These are phyloP conservation scores for Nigrospora oryzae DNA, from an alignment of 2,329 filamentous ascomycete genomes.

Conservation along the genomic window DNA sequence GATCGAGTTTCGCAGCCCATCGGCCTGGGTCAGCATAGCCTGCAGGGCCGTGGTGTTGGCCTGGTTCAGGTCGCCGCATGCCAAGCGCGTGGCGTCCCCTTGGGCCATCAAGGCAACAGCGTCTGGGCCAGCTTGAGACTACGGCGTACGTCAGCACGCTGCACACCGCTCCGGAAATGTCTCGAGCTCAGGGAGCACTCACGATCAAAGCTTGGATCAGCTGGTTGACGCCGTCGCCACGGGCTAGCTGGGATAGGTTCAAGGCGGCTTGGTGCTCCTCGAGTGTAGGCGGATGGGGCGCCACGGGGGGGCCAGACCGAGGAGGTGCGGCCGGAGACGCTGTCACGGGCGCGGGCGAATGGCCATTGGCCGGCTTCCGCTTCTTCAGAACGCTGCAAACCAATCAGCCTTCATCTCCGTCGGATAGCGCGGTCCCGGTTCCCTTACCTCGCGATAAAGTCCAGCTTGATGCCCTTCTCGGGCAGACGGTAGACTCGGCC, in stretches of 20 bases:
- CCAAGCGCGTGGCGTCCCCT: constrained; percentile 33
- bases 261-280: constrained; percentile 60
- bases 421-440: neutral
- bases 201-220: constrained; percentile 56
- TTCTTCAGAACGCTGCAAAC: too few relatives aligned
- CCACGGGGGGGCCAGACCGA: constrained; percentile 13
- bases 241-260: constrained; percentile 50
- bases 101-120: constrained; percentile 42
- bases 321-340: constrained; percentile 1
- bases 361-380: too few relatives aligned
- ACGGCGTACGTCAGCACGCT: constrained; percentile 4
- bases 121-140: constrained; percentile 35
- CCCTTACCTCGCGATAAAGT: constrained; percentile 61
- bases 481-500: constrained; percentile 59
- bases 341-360: too few relatives aligned
- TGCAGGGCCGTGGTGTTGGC: constrained; percentile 36
- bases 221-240: constrained; percentile 38
- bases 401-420: too few relatives aligned
- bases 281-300: constrained; percentile 37
- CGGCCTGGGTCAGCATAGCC: constrained; percentile 37
- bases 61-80: constrained; percentile 26
- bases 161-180: neutral
- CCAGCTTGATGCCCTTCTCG: constrained; percentile 56
- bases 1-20: constrained; percentile 34
- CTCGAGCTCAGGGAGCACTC: constrained; percentile 24